Conservation (phyloP, 371 early-diverging fungal genomes). For the Choanephora cucurbitarum region DNA sequence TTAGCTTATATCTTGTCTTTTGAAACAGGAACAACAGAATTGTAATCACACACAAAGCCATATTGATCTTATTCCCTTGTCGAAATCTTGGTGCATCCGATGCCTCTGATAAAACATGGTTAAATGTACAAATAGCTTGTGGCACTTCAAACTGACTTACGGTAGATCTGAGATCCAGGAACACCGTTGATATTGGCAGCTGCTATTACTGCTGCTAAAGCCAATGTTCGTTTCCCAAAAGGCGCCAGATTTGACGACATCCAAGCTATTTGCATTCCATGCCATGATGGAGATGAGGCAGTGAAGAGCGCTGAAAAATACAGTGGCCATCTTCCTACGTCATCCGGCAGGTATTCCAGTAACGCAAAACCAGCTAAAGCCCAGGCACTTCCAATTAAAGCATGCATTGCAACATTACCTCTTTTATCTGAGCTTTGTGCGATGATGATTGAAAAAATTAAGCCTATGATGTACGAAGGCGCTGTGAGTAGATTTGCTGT, state of each 20-base stretch:
- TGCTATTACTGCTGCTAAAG: slow-evolving; percentile 29
- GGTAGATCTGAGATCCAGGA: slow-evolving; percentile 31
- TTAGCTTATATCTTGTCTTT: slow-evolving; percentile 30
- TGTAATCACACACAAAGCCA: slow-evolving; percentile 20
- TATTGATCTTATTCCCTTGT: slow-evolving; percentile 40
- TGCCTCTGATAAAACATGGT: background rate
- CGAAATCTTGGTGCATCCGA: slow-evolving; percentile 44
- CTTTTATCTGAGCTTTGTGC: slow-evolving; percentile 43
- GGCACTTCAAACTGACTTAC: slow-evolving; percentile 12
- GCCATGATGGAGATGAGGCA: slow-evolving; percentile 41
- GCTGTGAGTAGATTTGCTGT: slow-evolving; percentile 56
- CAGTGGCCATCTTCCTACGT: slow-evolving; percentile 37
- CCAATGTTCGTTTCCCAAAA: slow-evolving; percentile 26
- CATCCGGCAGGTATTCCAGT: slow-evolving; percentile 42
- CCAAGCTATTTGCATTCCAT: slow-evolving; percentile 45
- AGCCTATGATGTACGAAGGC: slow-evolving; percentile 44
- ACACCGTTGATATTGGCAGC: slow-evolving; percentile 30
- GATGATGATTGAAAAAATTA: slow-evolving; percentile 43
- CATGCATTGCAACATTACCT: slow-evolving; percentile 50
- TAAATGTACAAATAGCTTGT: background rate
- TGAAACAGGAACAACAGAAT: slow-evolving; percentile 24
- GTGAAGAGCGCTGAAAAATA: slow-evolving; percentile 25
- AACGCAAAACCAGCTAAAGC: slow-evolving; percentile 40
- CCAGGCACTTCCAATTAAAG: slow-evolving; percentile 39
- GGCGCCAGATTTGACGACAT: slow-evolving; percentile 31